Conservation (phyloP, 202 grass and related monocot species). For the Cymbopogon flexuosus region DNA sequence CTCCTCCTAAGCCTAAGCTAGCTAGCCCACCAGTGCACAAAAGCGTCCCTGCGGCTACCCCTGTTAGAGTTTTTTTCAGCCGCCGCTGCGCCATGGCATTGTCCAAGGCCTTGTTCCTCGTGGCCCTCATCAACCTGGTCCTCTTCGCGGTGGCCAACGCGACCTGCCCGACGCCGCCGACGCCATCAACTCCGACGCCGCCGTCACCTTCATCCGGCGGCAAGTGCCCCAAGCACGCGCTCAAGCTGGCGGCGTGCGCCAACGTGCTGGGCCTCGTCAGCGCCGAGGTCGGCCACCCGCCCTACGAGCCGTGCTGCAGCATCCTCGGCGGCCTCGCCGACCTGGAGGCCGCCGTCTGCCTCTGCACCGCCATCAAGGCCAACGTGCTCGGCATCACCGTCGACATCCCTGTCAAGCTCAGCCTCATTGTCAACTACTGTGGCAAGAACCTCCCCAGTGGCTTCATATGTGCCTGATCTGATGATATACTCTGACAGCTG, state of each 20-base stretch:
- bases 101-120: conserved; percentile 32
- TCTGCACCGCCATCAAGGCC: conserved; percentile 87
- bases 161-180: conserved; percentile 29
- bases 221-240: conserved; percentile 70
- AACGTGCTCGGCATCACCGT: conserved; percentile 76
- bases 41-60: not conserved
- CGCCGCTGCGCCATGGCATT: conserved; percentile 21
- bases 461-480: conserved; percentile 59
- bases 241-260: conserved; percentile 73
- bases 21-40: not conserved
- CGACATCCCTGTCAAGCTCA: conserved; percentile 77
- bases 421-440: conserved; percentile 90
- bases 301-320: conserved; percentile 76
- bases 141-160: conserved; percentile 48
- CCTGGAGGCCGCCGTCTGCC: conserved; percentile 76
- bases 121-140: conserved; percentile 55
- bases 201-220: not conserved
- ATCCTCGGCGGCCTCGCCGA: conserved; percentile 66
- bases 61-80: not conserved
- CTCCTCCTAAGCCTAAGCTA: not conserved
- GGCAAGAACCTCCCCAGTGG: conserved; percentile 65
- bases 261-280: conserved; percentile 73
- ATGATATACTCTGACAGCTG: not conserved
- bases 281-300: conserved; percentile 49
- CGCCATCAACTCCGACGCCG: not conserved